Conservation (phyloP, 1,284 basidiomycete genomes). For the Irpex sp. region DNA sequence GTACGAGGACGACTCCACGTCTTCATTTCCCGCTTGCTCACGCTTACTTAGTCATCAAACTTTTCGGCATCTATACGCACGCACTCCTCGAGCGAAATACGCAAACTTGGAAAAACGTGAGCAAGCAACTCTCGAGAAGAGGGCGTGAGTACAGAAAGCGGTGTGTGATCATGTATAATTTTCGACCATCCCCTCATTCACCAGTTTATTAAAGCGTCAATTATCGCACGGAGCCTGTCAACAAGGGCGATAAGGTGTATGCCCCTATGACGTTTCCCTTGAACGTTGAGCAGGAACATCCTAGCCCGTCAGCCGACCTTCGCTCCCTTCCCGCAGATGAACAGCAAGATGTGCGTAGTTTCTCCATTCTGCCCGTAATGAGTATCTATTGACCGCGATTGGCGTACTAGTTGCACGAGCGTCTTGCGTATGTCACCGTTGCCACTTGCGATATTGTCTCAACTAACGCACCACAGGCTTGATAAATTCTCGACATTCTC, state of each 20-base stretch:
- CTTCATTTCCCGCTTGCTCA: not conserved
- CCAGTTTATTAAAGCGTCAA: slow-evolving; percentile 30
- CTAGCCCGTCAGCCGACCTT: slow-evolving; percentile 14
- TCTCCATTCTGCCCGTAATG: not conserved
- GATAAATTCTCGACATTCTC: slow-evolving; percentile 67
- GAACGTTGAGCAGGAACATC: slow-evolving; percentile 5
- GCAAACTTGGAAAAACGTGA: slow-evolving; percentile 52
- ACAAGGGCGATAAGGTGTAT: slow-evolving; percentile 39
- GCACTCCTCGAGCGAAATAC: slow-evolving; percentile 48
- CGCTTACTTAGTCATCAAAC: slow-evolving; percentile 39
- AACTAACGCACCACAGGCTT: slow-evolving; percentile 34
- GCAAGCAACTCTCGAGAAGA: slow-evolving; percentile 44
- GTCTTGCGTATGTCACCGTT: slow-evolving; percentile 42
- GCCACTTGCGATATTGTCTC: slow-evolving; percentile 17
- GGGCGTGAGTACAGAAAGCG: slow-evolving; percentile 51
- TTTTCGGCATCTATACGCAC: slow-evolving; percentile 65
- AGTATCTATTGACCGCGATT: not conserved
- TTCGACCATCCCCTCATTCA: too few relatives aligned
- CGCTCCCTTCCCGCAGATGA: slow-evolving; percentile 36
- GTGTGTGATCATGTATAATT: slow-evolving; percentile 23
- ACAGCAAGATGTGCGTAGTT: slow-evolving; percentile 35
- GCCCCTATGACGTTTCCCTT: slow-evolving; percentile 29
- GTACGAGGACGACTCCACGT: slow-evolving; percentile 24
- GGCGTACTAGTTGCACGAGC: slow-evolving; percentile 42
- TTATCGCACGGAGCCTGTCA: slow-evolving; percentile 36